Conservation (phyloP, 176 grass and related monocot species). For the Miscanthus lutarioriparius region DNA sequence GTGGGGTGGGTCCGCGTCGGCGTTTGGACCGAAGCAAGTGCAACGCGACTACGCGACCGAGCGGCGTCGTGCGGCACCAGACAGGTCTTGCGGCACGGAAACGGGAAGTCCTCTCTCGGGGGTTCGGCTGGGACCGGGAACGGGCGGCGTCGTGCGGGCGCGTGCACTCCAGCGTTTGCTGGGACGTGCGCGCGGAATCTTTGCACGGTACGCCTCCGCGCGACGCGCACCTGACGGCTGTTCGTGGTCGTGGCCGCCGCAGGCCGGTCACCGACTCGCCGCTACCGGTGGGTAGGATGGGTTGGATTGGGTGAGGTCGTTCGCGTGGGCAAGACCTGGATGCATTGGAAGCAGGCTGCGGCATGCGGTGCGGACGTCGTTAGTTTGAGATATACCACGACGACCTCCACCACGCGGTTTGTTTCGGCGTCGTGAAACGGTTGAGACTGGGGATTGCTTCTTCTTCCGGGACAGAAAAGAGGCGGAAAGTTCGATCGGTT, state of each 20-base stretch:
- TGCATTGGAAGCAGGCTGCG: background rate
- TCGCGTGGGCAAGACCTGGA: background rate
- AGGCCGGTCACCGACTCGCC: background rate
- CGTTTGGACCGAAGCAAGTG: background rate
- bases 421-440: background rate
- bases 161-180: constrained; percentile 24
- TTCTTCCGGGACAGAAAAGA: background rate
- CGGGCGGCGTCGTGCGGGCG: background rate
- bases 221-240: background rate
- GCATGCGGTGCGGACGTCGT: background rate
- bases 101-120: background rate
- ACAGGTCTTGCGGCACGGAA: background rate
- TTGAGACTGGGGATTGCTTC: constrained; percentile 12
- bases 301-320: background rate
- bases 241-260: background rate
- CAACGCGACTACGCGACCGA: background rate
- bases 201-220: background rate
- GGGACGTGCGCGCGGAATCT: constrained; percentile 34
- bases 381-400: background rate
- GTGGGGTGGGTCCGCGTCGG: background rate
- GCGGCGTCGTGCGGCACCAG: background rate
- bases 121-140: background rate
- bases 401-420: background rate
- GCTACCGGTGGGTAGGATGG: background rate
- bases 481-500: too few species aligned